These are phyloP conservation scores for Chlamydomonas eustigma DNA, from an alignment of 139 green algal species.

Conservation along the genomic window DNA sequence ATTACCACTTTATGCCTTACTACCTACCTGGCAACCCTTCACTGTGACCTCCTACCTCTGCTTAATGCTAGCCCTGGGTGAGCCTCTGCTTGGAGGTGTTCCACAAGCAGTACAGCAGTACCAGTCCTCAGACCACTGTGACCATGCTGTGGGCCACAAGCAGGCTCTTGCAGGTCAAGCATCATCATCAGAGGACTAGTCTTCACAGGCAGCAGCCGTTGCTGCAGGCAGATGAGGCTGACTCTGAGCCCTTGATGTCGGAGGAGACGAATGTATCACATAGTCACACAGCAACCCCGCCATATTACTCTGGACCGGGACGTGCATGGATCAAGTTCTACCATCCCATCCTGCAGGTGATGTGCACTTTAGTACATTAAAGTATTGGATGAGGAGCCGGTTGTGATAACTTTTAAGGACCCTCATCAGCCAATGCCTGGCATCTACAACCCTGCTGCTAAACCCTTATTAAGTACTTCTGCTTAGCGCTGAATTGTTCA, in stretches of 20 bases:
- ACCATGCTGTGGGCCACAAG: background rate
- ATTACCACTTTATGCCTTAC: no score
- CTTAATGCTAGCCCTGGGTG: background rate
- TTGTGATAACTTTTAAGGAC: no score
- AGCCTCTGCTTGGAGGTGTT: background rate
- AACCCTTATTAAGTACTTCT: no score
- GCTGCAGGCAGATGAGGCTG: background rate
- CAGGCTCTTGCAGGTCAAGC: background rate
- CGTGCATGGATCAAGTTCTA: background rate
- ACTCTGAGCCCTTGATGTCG: background rate
- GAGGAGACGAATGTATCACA: no score
- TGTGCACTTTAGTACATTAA: no score
- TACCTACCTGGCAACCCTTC: no score
- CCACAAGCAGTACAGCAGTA: background rate
- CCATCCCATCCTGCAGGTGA: background rate
- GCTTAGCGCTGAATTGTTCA: background rate
- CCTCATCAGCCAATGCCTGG: no score
- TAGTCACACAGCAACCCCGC: no score
- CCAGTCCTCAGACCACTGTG: background rate
- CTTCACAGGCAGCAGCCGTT: background rate
- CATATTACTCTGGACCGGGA: conserved; percentile 2
- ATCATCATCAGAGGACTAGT: no score
- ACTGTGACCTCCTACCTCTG: no score
- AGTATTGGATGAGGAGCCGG: no score
- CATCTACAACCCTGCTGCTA: no score